Conservation (phyloP, 306 rosid species). For the Chamaecrista fasciculata region DNA sequence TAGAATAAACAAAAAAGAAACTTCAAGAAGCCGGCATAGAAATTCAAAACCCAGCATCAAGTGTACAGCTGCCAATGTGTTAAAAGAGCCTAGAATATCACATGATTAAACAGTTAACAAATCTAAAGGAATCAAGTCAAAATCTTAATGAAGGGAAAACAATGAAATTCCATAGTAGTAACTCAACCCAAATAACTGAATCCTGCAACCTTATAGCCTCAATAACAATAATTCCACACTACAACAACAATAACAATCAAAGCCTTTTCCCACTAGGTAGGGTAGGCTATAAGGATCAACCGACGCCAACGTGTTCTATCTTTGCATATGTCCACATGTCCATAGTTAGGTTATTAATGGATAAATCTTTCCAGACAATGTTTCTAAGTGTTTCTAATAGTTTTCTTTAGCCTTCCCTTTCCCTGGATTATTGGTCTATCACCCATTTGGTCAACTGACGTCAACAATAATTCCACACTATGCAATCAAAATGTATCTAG, state of each 20-base stretch:
- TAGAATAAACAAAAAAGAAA: background rate
- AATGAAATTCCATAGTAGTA: background rate
- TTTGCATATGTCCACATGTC: no score
- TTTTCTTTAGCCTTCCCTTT: no score
- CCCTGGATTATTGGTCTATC: no score
- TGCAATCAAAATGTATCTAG: background rate
- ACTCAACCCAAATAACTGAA: conserved; percentile 7
- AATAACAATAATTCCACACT: no score
- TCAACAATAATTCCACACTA: background rate
- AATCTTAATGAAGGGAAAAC: background rate
- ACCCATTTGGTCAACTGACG: no score
- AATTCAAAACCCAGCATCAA: conserved; percentile 7
- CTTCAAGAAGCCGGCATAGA: background rate
- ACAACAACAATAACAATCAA: no score
- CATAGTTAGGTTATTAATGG: no score
- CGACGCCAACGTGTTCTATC: no score
- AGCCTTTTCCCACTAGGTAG: no score
- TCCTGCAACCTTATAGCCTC: background rate
- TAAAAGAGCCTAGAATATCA: background rate
- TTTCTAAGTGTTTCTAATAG: no score
- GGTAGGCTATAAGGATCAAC: no score
- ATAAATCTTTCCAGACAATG: no score
- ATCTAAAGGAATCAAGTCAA: background rate
- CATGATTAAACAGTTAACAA: background rate
- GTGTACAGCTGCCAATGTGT: background rate